Evolutionary conservation across 805 yeast species (phyloP).

Genomic region (Sugiyamaella smithiae): DNA sequence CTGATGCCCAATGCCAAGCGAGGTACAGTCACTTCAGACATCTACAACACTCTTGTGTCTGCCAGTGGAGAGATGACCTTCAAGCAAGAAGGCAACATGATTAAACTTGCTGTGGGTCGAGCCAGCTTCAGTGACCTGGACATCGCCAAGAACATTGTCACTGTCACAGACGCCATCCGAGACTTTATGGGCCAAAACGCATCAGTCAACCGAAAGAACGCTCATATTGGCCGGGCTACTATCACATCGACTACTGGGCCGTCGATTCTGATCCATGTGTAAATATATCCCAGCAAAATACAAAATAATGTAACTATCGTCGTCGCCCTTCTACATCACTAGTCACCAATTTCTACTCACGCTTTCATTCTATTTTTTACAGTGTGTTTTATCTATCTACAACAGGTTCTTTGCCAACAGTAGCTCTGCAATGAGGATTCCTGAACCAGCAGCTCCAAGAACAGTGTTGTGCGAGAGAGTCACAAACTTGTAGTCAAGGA

Average conservation of each 20-base stretch:
- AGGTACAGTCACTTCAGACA: slow-evolving; percentile 78
- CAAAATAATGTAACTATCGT: too few species aligned
- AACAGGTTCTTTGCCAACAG: slow-evolving; percentile 61
- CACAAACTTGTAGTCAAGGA: slow-evolving; percentile 92
- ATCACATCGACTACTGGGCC: slow-evolving; percentile 77
- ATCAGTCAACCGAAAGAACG: slow-evolving; percentile 57
- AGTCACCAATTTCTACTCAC: too few species aligned
- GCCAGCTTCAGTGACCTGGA: slow-evolving; percentile 76
- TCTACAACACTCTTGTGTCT: slow-evolving; percentile 49
- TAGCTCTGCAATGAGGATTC: slow-evolving; percentile 91
- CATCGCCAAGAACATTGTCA: slow-evolving; percentile 64
- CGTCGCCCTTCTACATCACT: too few species aligned
- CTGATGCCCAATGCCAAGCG: slow-evolving; percentile 83
- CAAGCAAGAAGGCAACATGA: slow-evolving; percentile 58
- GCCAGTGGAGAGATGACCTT: slow-evolving; percentile 70
- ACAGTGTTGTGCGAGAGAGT: slow-evolving; percentile 96
- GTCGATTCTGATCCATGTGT: slow-evolving; percentile 59
- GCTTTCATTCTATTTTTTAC: too few species aligned
- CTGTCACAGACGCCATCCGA: slow-evolving; percentile 61
- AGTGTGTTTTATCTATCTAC: too few species aligned
- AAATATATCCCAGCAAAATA: slow-evolving; percentile 3
- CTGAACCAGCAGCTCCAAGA: slow-evolving; percentile 99
- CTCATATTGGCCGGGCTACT: slow-evolving; percentile 64
- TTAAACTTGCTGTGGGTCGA: slow-evolving; percentile 71
- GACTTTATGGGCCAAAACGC: slow-evolving; percentile 25